Conservation (phyloP, 208 protist species). For the Trypanosoma congolense region DNA sequence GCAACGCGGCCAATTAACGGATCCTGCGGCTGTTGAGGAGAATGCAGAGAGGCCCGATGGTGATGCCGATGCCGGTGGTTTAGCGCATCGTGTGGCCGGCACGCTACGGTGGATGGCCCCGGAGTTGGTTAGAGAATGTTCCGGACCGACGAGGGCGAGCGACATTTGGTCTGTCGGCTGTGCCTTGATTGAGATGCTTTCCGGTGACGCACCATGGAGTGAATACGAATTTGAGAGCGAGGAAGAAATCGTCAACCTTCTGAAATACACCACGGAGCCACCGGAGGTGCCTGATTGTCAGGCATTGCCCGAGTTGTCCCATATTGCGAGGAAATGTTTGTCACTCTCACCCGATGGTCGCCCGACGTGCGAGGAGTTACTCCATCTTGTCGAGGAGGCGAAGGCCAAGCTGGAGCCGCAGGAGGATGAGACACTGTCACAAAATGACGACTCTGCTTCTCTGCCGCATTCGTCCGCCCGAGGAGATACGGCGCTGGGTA, state of each 20-base stretch:
- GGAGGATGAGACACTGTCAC: constrained; percentile 1
- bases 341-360: constrained; percentile 42
- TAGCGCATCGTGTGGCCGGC: constrained; percentile 62
- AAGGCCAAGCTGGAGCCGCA: constrained; percentile 34
- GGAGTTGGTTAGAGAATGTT: constrained; percentile 48
- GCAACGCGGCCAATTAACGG: constrained; percentile 25
- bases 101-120: constrained; percentile 90
- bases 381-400: constrained; percentile 50
- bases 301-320: constrained; percentile 64
- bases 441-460: constrained; percentile 1
- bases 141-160: constrained; percentile 66
- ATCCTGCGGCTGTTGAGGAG: constrained; percentile 13
- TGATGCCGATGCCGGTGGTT: constrained; percentile 16
- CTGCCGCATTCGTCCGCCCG: neutral
- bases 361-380: constrained; percentile 75
- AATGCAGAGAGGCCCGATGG: neutral
- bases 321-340: constrained; percentile 58
- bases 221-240: constrained; percentile 88
- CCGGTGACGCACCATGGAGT: constrained; percentile 76
- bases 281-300: constrained; percentile 75
- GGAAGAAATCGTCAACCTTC: constrained; percentile 85
- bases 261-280: constrained; percentile 70
- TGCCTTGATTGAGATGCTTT: constrained; percentile 89
- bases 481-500: neutral
- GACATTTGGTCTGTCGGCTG: constrained; percentile 92